phyloP scores from a whole-genome alignment of 352 stramenopile genomes.

The Phytophthora vignae region DNA sequence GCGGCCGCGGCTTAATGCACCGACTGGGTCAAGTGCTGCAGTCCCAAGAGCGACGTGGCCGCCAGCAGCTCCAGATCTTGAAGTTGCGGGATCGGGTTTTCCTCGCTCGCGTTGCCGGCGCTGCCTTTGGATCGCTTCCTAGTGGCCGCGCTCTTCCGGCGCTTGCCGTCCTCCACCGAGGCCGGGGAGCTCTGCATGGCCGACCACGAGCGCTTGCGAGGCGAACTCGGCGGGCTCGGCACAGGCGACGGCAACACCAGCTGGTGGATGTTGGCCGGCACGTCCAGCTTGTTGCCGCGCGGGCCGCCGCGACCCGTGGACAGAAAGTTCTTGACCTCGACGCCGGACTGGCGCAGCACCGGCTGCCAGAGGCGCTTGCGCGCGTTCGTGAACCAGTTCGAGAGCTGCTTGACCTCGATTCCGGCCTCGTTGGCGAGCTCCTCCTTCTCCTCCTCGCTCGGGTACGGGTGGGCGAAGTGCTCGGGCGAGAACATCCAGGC shows the following conservation, averaged over 20 bases:
- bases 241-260: conserved; percentile 59
- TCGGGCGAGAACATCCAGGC: conserved; percentile 92
- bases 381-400: conserved; percentile 92
- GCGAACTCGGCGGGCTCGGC: conserved; percentile 44
- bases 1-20: conserved; percentile 56
- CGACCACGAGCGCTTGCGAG: conserved; percentile 67
- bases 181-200: conserved; percentile 38
- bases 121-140: conserved; percentile 53
- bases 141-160: conserved; percentile 43
- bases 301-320: conserved; percentile 83
- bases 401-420: conserved; percentile 91
- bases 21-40: conserved; percentile 75
- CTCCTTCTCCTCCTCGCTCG: conserved; percentile 90
- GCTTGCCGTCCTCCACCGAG: conserved; percentile 39
- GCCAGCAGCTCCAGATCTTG: conserved; percentile 82
- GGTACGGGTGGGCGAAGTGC: conserved; percentile 89
- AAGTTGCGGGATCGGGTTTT: conserved; percentile 40
- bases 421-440: conserved; percentile 79
- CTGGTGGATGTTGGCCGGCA: conserved; percentile 67
- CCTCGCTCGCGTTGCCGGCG: conserved; percentile 12
- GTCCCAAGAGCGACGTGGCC: conserved; percentile 74
- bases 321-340: conserved; percentile 92
- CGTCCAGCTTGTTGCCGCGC: conserved; percentile 81
- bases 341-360: conserved; percentile 83
- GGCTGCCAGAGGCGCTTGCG: conserved; percentile 89